These are phyloP conservation scores for Aspergillus piperis DNA, from an alignment of 2,329 filamentous ascomycete genomes.

Conservation along the genomic window DNA sequence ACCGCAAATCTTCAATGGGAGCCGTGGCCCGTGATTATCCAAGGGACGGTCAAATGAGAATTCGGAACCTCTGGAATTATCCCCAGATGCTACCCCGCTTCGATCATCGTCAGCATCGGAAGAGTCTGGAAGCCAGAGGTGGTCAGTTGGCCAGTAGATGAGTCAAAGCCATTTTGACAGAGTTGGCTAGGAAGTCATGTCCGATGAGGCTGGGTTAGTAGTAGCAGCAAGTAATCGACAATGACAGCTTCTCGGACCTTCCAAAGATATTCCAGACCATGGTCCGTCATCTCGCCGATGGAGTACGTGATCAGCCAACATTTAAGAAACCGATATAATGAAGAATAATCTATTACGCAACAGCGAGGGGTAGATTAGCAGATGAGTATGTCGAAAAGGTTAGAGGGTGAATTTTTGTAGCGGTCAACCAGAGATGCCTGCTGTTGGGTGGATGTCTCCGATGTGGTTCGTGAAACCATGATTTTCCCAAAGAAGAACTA, in stretches of 20 bases:
- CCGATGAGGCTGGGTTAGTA: neutral
- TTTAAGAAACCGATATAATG: neutral
- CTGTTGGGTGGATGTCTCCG: conserved; percentile 1
- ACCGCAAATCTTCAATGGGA: conserved; percentile 7
- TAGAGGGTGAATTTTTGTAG: neutral
- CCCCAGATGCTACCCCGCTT: neutral
- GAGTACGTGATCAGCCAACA: neutral
- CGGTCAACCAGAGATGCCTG: conserved; percentile 4
- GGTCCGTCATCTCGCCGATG: neutral
- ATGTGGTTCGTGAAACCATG: conserved; percentile 7
- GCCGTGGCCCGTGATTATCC: neutral
- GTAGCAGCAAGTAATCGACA: too few species aligned
- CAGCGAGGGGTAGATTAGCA: neutral
- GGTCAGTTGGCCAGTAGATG: neutral
- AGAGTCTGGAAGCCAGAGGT: neutral
- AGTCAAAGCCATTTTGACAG: neutral
- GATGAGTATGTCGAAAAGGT: neutral
- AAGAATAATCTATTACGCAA: neutral
- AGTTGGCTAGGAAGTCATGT: conserved; percentile 14
- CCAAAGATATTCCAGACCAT: neutral
- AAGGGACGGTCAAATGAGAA: neutral
- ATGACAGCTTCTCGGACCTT: neutral
- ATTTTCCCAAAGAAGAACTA: neutral
- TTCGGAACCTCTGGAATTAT: neutral
- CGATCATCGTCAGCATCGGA: neutral